Percentiles rank a stretch among this genome's conserved stretches.
Evolutionary conservation across 805 yeast genomes (phyloP).

Genomic region (Candida wancherniae): DNA sequence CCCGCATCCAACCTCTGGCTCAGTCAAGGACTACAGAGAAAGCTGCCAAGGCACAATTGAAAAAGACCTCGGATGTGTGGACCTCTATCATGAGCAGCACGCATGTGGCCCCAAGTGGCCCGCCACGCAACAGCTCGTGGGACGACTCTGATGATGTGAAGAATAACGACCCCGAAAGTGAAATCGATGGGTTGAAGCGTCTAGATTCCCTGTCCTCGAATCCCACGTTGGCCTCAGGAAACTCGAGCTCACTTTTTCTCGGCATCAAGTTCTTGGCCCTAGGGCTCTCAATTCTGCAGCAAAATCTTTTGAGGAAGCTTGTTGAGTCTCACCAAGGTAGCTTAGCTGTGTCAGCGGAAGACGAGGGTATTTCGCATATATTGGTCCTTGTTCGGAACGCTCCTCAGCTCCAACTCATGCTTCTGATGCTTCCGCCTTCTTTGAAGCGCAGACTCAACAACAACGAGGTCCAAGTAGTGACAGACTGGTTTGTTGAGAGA

Average conservation of each 20-base stretch:
- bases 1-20: constrained; percentile 3
- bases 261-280: constrained; percentile 39
- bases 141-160: constrained; percentile 16
- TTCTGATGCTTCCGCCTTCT: constrained; percentile 22
- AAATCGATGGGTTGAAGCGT: too few relatives aligned
- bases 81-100: constrained; percentile 36
- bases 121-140: constrained; percentile 23
- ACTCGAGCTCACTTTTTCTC: constrained; percentile 30
- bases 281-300: constrained; percentile 39
- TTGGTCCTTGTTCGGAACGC: constrained; percentile 30
- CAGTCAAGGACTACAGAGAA: constrained; percentile 1
- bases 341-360: constrained; percentile 15
- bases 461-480: constrained; percentile 36
- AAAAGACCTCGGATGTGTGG: constrained; percentile 37
- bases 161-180: too few relatives aligned
- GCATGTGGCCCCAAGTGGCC: constrained; percentile 6
- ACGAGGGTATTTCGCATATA: constrained; percentile 27
- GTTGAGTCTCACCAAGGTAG: constrained; percentile 45
- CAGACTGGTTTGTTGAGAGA: constrained; percentile 82
- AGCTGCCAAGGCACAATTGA: constrained; percentile 11
- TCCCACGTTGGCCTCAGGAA: constrained; percentile 2
- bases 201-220: too few relatives aligned
- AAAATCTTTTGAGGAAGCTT: constrained; percentile 34
- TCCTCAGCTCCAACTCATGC: constrained; percentile 21
- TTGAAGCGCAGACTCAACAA: constrained; percentile 21